Evolutionary conservation across 164 flowering plant species (phyloP), one percentile per base, ranked within the genome.

Genomic region (Hamamelis virginiana): DNA sequence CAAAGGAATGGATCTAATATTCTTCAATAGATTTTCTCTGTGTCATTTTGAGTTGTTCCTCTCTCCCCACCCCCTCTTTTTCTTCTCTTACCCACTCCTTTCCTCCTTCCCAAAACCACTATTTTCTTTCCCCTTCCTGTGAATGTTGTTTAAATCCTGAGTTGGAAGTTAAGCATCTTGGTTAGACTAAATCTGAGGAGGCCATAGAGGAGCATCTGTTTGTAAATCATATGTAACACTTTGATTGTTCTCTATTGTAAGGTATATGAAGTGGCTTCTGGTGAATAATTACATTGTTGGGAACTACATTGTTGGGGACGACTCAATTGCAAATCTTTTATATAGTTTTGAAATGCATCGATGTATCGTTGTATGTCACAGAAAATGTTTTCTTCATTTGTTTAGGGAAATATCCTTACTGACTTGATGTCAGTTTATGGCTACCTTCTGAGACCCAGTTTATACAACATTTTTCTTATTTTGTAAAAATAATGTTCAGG

Each of bases 1-100:
- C 99, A 1, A 96, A 88, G 77, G 98, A 96, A 60, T 93, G 99
- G 99, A 69, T 95, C 70, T 89, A 75, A 84, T 58, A 55, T 59
- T 66, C 62, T 21, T 28, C 14, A 8, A 8, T 22, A 47, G 13
- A 33, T 6, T 14, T 5, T 5, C 18, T 41, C 65, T 48, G 64
- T 67, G 62, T n/a, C 48, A 52, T 67, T 26, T 58, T 19, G 46
- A 26, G 61, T 50, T 57, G 28, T 23, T 18, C 55, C 55, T 33
- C 6, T 33, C 41, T 33, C 8, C 55, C 55, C 19, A 19, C 41
- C 16, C 12, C 15, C 27, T 1, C 27, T 1, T n/a, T n/a, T 28
- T 41, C n/a, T 57, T 13, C 10, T n/a, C 5, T 53, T 16, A 41
- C 26, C 18, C 3, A 9, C 19, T 28, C 4, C 4, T 41, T 11